Evolutionary conservation across 2,329 filamentous ascomycete genomes (phyloP).

Genomic region (Ceratocystis destructans): DNA sequence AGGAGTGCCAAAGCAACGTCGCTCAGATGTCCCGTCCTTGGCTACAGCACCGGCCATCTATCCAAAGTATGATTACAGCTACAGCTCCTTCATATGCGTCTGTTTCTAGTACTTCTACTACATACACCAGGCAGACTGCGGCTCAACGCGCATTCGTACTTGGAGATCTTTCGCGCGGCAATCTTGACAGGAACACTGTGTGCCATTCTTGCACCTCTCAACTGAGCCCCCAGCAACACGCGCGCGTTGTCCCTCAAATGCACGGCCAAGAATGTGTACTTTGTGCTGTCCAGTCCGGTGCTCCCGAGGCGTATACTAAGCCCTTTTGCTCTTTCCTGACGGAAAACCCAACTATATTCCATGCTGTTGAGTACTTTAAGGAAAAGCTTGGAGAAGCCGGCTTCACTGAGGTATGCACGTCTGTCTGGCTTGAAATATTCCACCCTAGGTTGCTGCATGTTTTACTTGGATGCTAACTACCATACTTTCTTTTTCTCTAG

Average conservation of each 20-base stretch:
- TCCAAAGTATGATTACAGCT: constrained; percentile 19
- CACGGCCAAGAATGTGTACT: constrained; percentile 26
- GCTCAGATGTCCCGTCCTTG: neutral
- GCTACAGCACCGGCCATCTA: constrained; percentile 8
- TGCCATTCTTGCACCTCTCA: constrained; percentile 20
- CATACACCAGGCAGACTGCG: neutral
- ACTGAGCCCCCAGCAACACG: constrained; percentile 19
- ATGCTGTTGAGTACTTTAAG: constrained; percentile 69
- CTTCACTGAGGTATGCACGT: constrained; percentile 50
- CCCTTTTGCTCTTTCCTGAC: constrained; percentile 81
- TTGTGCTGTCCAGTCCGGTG: constrained; percentile 29
- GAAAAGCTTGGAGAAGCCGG: constrained; percentile 56
- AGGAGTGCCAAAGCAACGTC: neutral
- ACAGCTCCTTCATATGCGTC: constrained; percentile 3
- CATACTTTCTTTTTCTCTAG: constrained; percentile 27
- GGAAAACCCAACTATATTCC: constrained; percentile 85
- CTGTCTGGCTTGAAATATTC: neutral
- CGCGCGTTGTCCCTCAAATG: constrained; percentile 12
- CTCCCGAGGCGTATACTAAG: constrained; percentile 57
- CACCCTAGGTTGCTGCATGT: neutral
- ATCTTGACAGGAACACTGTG: constrained; percentile 13
- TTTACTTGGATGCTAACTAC: constrained; percentile 18
- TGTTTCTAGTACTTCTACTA: neutral
- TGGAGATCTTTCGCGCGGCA: constrained; percentile 14
- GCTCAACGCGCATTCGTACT: constrained; percentile 18